A percentile compares a stretch with the other conserved stretches of the same genome.
phyloP scores from a whole-genome alignment of 2,329 filamentous ascomycete genomes.

The Cytospora leucostoma region DNA sequence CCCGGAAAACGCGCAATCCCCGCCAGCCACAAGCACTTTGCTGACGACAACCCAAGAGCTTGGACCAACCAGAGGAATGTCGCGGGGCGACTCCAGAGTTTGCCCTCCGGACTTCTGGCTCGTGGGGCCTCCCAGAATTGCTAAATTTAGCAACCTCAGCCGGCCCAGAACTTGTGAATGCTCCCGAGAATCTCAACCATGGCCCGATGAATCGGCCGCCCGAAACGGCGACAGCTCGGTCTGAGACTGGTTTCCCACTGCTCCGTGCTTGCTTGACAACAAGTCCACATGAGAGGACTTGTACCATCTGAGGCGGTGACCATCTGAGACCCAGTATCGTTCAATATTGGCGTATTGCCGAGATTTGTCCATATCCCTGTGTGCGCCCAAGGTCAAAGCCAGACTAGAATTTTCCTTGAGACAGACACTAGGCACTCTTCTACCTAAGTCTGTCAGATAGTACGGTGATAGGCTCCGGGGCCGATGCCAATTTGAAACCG shows the following conservation, averaged over 20 bases:
- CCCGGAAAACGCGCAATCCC: conserved; percentile 16
- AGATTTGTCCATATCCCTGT: too few relatives aligned
- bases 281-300: too few relatives aligned
- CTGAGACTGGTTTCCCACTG: conserved; percentile 14
- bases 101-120: conserved; percentile 3
- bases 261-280: neutral
- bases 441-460: too few relatives aligned
- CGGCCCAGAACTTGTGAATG: neutral
- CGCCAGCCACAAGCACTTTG: conserved; percentile 11
- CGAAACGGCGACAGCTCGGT: conserved; percentile 7
- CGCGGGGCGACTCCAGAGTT: neutral
- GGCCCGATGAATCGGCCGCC: conserved; percentile 11
- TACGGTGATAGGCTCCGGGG: too few relatives aligned
- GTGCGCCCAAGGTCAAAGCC: too few relatives aligned
- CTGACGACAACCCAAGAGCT: conserved; percentile 12
- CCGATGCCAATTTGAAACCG: too few relatives aligned
- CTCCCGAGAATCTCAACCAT: conserved; percentile 1
- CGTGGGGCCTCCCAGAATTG: conserved; percentile 8
- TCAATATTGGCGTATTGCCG: too few relatives aligned
- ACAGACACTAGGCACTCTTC: too few relatives aligned
- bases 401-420: too few relatives aligned
- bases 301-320: too few relatives aligned
- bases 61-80: conserved; percentile 7
- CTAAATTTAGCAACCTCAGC: conserved; percentile 9
- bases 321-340: too few relatives aligned